These are phyloP conservation scores for Metschnikowia cerradonensis DNA, from an alignment of 805 yeast species.

Conservation along the genomic window DNA sequence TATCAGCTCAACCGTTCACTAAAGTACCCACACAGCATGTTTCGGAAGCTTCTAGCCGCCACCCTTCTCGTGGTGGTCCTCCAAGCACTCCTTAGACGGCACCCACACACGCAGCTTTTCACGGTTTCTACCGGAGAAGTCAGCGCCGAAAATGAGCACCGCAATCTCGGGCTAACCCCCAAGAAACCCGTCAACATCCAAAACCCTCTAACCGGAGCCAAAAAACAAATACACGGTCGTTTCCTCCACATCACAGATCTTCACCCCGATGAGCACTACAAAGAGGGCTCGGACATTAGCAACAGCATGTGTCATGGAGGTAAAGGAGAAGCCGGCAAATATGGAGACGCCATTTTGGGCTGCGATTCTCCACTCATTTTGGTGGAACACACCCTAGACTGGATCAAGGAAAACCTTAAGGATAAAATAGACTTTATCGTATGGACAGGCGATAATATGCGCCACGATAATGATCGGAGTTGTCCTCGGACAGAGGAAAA, in stretches of 20 bases:
- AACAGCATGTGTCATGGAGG: conserved; percentile 58
- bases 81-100: not conserved
- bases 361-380: conserved; percentile 72
- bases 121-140: not conserved
- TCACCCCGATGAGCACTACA: conserved; percentile 75
- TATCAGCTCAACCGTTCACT: too few relatives aligned
- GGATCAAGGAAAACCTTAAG: conserved; percentile 60
- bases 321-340: conserved; percentile 54
- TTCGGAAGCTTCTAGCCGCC: conserved; percentile 1
- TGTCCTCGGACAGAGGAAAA: conserved; percentile 70
- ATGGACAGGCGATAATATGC: conserved; percentile 88
- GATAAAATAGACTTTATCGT: conserved; percentile 81
- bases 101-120: not conserved
- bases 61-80: conserved; percentile 1
- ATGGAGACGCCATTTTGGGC: conserved; percentile 71
- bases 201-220: conserved; percentile 18
- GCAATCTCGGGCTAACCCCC: conserved; percentile 31
- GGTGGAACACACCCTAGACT: conserved; percentile 58
- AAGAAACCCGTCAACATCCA: conserved; percentile 26
- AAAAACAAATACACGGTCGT: conserved; percentile 56
- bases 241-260: conserved; percentile 84
- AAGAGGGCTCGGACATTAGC: conserved; percentile 43
- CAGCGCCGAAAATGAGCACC: not conserved
- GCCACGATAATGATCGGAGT: conserved; percentile 77
- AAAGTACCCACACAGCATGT: not conserved